Conservation (phyloP, 1,284 basidiomycete species). For the Cystobasidiaceae sp. region DNA sequence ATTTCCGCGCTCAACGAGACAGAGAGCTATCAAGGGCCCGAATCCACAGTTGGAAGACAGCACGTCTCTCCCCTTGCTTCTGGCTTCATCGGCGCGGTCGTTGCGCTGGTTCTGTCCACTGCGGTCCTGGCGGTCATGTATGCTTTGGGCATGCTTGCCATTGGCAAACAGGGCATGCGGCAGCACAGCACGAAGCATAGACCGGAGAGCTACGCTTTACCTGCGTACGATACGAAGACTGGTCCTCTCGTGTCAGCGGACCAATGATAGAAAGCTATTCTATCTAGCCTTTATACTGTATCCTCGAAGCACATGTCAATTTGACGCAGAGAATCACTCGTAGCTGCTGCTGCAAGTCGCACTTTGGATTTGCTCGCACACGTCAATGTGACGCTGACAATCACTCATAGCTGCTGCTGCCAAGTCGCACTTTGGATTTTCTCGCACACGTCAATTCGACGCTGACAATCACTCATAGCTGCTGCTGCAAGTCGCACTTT, state of each 20-base stretch:
- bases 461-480: no score
- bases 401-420: no score
- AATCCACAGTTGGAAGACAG: slow-evolving; percentile 15
- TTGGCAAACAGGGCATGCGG: slow-evolving; percentile 11
- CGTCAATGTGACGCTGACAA: no score
- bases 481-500: no score
- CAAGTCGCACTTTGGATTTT: no score
- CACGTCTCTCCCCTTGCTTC: slow-evolving; percentile 22
- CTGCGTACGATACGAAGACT: slow-evolving; percentile 14
- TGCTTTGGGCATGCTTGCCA: slow-evolving; percentile 2
- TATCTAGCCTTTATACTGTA: not conserved
- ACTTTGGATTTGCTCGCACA: no score
- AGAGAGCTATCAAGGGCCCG: not conserved
- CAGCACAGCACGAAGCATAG: not conserved
- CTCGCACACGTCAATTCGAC: no score
- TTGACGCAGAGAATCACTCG: no score
- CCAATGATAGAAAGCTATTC: no score
- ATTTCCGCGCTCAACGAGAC: slow-evolving; percentile 16
- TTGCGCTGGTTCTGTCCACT: slow-evolving; percentile 8
- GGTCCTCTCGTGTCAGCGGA: not conserved
- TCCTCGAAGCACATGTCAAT: not conserved
- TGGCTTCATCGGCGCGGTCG: slow-evolving; percentile 31
- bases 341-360: no score
- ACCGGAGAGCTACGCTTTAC: not conserved
- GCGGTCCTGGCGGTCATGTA: slow-evolving; percentile 19